Base-by-base conservation (phyloP, 2,329 filamentous ascomycete species). In the Colletotrichum plurivorum region DNA sequence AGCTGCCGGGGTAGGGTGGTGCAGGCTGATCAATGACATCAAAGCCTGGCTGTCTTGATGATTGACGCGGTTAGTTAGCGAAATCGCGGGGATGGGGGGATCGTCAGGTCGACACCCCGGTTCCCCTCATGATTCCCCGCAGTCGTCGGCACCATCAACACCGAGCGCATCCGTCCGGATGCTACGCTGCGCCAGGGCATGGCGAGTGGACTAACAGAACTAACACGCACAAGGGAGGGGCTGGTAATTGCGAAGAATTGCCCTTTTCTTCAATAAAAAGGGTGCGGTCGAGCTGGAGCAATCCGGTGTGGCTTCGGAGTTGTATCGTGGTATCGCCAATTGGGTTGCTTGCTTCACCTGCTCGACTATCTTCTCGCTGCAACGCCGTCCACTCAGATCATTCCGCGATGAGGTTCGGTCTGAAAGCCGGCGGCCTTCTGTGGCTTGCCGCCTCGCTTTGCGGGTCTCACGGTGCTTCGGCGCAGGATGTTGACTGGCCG, bases 401-500 rank as follows among this genome's bases (percentile, higher is more conserved):
- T 12, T 10, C n/a, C 54, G 52, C 62, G 49, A 69, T 69, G 66
- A 69, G 66, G 45, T 53, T 66, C 31, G 66, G 62, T 49, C 43
- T 56, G 62, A 60, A 60, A 41, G 62, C 55, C 51, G 55, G 62
- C 31, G 62, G 62, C 22, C 66, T 69, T 22, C 15, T 69, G 27
- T 69, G 66, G 66, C 62, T 69, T 51, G 66, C 66, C 2, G 66
- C 62, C n/a, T 69, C 62, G 36, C 66, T 69, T 16, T 60, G 55
- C 51, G 62, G 66, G 2, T 41, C 56, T n/a, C 16, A 39, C 6
- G 31, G 55, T 48, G 62, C 43, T 39, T 55, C 45, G 49, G 61
- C 66, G 20, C 66, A 69, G 41, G 43, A 66, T 25, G 62, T 66
- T 20, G 62, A 69, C 55, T 69, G 77, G 76, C 77, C 76, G 9